phyloP scores from a whole-genome alignment of 441 rosid genomes.

The Capsella rubella region DNA sequence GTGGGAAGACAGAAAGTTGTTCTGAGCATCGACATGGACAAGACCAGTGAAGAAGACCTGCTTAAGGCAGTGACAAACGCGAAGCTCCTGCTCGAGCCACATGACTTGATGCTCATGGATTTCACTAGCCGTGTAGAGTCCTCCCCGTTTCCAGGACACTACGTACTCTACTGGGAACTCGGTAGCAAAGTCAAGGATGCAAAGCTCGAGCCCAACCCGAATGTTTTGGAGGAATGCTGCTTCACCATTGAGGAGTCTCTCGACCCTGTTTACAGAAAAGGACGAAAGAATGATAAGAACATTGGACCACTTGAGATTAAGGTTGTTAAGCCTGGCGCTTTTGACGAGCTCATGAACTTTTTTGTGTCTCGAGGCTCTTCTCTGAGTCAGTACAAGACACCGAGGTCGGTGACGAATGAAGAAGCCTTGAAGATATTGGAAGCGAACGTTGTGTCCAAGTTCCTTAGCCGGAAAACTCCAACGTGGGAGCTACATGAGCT shows the following conservation, averaged over 20 bases:
- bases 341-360: slow-evolving; percentile 71
- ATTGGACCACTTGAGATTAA: slow-evolving; percentile 78
- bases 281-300: slow-evolving; percentile 58
- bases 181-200: slow-evolving; percentile 43
- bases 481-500: slow-evolving; percentile 43
- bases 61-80: slow-evolving; percentile 69
- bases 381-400: slow-evolving; percentile 78
- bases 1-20: slow-evolving; percentile 74
- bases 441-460: slow-evolving; percentile 54
- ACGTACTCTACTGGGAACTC: slow-evolving; percentile 83
- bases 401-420: slow-evolving; percentile 64
- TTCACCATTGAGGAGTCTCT: slow-evolving; percentile 61
- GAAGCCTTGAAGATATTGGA: slow-evolving; percentile 58
- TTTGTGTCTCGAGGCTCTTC: slow-evolving; percentile 71
- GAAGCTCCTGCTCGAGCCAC: slow-evolving; percentile 52
- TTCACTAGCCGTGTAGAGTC: slow-evolving; percentile 73
- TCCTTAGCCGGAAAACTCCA: slow-evolving; percentile 50
- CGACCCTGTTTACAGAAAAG: slow-evolving; percentile 57
- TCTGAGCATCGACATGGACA: slow-evolving; percentile 72
- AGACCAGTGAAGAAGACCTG: slow-evolving; percentile 77
- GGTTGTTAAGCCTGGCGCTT: slow-evolving; percentile 63
- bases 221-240: slow-evolving; percentile 66
- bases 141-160: slow-evolving; percentile 67
- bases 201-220: slow-evolving; percentile 36
- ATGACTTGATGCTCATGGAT: slow-evolving; percentile 59